Evolutionary conservation across 768 basidiomycete species (phyloP).

Genomic region (Pleurotus sapidus): DNA sequence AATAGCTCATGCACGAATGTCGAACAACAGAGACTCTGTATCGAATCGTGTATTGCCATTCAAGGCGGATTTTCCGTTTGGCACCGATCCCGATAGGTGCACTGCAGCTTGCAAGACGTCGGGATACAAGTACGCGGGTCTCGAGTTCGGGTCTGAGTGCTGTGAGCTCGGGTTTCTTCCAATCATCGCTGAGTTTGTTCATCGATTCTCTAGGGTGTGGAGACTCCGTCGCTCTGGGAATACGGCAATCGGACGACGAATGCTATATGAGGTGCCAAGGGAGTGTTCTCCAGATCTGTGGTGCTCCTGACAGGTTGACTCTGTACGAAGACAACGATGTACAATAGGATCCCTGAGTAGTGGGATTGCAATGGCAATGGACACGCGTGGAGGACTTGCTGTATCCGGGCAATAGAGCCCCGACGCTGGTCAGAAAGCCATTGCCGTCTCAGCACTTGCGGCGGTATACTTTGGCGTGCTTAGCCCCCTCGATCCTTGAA

Average conservation of each 20-base stretch:
- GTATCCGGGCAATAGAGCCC: too few species aligned
- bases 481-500: too few species aligned
- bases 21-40: not conserved
- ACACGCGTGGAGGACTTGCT: too few species aligned
- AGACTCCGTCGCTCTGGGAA: not conserved
- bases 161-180: too few species aligned
- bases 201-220: not conserved
- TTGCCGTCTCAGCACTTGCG: too few species aligned
- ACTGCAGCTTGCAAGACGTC: not conserved
- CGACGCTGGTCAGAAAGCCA: too few species aligned
- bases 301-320: conserved; percentile 3
- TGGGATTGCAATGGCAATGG: too few species aligned
- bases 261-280: conserved; percentile 3
- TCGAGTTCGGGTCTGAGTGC: conserved; percentile 3
- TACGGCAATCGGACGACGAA: not conserved
- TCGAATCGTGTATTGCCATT: not conserved
- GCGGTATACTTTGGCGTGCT: too few species aligned
- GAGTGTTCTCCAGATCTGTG: not conserved
- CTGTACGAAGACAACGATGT: not conserved
- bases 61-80: not conserved
- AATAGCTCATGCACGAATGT: not conserved
- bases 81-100: conserved; percentile 3
- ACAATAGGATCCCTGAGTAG: too few species aligned
- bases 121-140: conserved; percentile 1
- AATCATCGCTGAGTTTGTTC: too few species aligned